These are phyloP conservation scores for Boletales sp. DNA, from an alignment of 768 basidiomycete species.

Conservation along the genomic window DNA sequence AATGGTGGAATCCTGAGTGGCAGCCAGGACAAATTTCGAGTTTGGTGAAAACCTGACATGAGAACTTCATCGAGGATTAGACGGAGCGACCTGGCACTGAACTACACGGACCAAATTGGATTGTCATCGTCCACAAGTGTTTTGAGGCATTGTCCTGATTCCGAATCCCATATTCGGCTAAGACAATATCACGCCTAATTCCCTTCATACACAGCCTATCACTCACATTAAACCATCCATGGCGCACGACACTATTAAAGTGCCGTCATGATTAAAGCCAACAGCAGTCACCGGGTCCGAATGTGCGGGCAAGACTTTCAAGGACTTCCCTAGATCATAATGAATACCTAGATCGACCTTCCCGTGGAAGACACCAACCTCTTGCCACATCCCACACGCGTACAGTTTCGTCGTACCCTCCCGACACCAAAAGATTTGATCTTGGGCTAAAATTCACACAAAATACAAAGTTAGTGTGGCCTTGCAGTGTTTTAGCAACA, in stretches of 20 bases:
- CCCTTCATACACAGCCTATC: neutral
- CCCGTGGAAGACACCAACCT: slow-evolving; percentile 43
- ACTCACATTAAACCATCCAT: slow-evolving; percentile 97
- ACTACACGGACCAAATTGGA: slow-evolving; percentile 69
- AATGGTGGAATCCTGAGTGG: slow-evolving; percentile 93
- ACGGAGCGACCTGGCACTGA: neutral
- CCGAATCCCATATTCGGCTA: slow-evolving; percentile 96
- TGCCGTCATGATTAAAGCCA: slow-evolving; percentile 91
- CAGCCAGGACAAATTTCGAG: slow-evolving; percentile 82
- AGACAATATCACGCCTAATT: neutral
- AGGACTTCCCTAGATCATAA: slow-evolving; percentile 57
- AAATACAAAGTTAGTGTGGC: slow-evolving; percentile 93
- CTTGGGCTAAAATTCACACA: slow-evolving; percentile 90
- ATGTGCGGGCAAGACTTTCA: slow-evolving; percentile 90
- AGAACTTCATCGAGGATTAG: slow-evolving; percentile 47
- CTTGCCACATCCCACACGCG: slow-evolving; percentile 94
- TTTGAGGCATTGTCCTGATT: slow-evolving; percentile 96
- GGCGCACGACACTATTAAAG: slow-evolving; percentile 88
- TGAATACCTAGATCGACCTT: slow-evolving; percentile 2
- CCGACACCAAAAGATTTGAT: slow-evolving; percentile 88
- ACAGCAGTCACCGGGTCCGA: slow-evolving; percentile 97
- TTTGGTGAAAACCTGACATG: slow-evolving; percentile 92
- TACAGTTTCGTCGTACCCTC: slow-evolving; percentile 94
- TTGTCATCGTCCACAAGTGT: slow-evolving; percentile 96
- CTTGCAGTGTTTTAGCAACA: slow-evolving; percentile 62